A percentile compares a stretch with the other conserved stretches of the same genome.
Conservation (phyloP, 352 stramenopile species). For the Aphanomyces astaci region DNA sequence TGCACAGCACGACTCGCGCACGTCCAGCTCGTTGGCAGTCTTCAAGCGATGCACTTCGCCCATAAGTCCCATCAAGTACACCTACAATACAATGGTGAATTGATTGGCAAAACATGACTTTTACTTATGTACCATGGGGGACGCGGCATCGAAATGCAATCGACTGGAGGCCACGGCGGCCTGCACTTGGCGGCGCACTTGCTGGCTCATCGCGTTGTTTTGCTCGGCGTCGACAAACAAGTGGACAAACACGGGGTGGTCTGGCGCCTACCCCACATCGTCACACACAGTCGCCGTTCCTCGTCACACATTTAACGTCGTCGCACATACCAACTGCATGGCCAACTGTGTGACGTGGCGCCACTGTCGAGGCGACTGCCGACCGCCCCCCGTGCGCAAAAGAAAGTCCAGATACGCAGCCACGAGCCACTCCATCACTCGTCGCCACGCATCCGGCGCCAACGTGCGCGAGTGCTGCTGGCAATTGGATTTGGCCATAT, state of each 20-base stretch:
- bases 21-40: neutral
- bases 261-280: neutral
- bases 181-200: conserved; percentile 4
- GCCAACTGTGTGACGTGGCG: conserved; percentile 1
- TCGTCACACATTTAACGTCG: neutral
- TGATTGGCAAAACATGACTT: neutral
- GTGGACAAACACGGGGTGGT: neutral
- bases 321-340: neutral
- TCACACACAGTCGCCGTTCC: neutral
- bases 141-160: conserved; percentile 2
- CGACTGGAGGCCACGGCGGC: neutral
- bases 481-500: neutral
- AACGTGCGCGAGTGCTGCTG: neutral
- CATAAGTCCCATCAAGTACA: neutral
- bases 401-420: conserved; percentile 8
- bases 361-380: neutral
- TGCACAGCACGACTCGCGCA: conserved; percentile 39
- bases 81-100: neutral
- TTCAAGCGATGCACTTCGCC: neutral
- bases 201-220: conserved; percentile 3
- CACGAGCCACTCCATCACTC: neutral
- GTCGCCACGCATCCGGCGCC: neutral
- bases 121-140: neutral
- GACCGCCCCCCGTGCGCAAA: neutral
- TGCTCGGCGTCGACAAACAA: conserved; percentile 15